These are phyloP conservation scores for Nothophytophthora sp. DNA, from an alignment of 352 stramenopile genomes.

Conservation along the genomic window DNA sequence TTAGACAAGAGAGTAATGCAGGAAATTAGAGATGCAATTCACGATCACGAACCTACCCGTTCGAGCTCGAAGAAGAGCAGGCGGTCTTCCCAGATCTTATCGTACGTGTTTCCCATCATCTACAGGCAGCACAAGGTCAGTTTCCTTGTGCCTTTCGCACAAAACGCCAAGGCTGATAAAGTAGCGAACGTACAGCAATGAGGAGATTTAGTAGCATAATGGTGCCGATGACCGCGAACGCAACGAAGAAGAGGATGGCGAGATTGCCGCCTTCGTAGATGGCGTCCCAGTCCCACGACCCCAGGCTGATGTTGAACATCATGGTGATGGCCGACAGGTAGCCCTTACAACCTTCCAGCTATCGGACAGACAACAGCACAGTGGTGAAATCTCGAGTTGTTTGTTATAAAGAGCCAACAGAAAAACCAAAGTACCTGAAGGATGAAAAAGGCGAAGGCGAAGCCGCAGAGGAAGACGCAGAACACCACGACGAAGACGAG, in stretches of 20 bases:
- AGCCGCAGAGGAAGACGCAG: constrained; percentile 69
- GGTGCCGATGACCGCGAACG: constrained; percentile 74
- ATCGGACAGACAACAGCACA: neutral
- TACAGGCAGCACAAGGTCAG: constrained; percentile 11
- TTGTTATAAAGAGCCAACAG: too few relatives aligned
- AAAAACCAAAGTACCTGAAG: constrained; percentile 56
- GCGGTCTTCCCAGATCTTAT: constrained; percentile 85
- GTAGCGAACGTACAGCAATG: constrained; percentile 46
- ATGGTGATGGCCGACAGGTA: constrained; percentile 58
- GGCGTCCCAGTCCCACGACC: constrained; percentile 73
- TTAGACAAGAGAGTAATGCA: constrained; percentile 10
- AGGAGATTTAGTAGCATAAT: constrained; percentile 86
- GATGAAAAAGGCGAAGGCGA: constrained; percentile 83
- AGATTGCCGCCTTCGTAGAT: constrained; percentile 74
- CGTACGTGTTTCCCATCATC: constrained; percentile 87
- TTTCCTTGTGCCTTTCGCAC: neutral
- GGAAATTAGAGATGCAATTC: neutral
- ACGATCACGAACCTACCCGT: constrained; percentile 31
- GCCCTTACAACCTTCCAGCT: constrained; percentile 73
- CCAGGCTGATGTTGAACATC: constrained; percentile 75
- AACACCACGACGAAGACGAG: constrained; percentile 77
- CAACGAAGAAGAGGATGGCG: constrained; percentile 69
- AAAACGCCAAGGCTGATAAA: neutral
- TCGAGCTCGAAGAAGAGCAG: constrained; percentile 84
- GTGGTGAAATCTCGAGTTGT: neutral